phyloP scores from a whole-genome alignment of 2,329 filamentous ascomycete species.

The Fusarium brachygibbosum region DNA sequence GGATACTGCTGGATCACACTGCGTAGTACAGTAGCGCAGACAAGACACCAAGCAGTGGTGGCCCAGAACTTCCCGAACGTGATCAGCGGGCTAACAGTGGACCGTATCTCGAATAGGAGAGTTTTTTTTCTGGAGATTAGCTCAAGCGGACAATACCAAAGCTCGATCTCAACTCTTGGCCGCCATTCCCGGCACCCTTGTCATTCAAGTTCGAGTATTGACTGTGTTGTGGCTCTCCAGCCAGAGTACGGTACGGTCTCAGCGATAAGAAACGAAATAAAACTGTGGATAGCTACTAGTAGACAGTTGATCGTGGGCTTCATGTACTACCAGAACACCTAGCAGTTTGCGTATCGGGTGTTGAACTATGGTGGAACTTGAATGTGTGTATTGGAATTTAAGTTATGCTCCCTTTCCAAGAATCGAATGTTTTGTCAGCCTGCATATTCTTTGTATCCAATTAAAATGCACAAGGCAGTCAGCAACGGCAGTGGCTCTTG shows the following conservation, averaged over 20 bases:
- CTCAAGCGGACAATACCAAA: conserved; percentile 28
- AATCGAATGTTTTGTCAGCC: background rate
- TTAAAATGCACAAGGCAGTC: background rate
- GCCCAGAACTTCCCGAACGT: background rate
- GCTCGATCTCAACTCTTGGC: conserved; percentile 10
- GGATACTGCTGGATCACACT: background rate
- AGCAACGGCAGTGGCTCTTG: conserved; percentile 3
- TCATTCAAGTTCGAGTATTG: background rate
- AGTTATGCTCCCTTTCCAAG: background rate
- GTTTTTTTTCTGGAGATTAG: conserved; percentile 32
- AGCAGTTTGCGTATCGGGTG: background rate
- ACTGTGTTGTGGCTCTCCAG: background rate
- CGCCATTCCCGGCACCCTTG: conserved; percentile 42
- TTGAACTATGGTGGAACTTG: background rate
- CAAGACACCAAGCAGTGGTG: conserved; percentile 2
- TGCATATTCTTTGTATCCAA: background rate
- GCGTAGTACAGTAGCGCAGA: background rate
- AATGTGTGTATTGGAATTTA: background rate
- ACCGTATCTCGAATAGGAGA: conserved; percentile 5
- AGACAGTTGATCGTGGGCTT: no score
- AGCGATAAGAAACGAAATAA: background rate
- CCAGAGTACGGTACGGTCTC: background rate
- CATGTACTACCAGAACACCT: no score
- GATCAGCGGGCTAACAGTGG: conserved; percentile 36
- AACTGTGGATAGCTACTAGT: background rate